Evolutionary conservation across 192 early-diverging fungal genomes (phyloP).

Genomic region (Coemansia sp.): DNA sequence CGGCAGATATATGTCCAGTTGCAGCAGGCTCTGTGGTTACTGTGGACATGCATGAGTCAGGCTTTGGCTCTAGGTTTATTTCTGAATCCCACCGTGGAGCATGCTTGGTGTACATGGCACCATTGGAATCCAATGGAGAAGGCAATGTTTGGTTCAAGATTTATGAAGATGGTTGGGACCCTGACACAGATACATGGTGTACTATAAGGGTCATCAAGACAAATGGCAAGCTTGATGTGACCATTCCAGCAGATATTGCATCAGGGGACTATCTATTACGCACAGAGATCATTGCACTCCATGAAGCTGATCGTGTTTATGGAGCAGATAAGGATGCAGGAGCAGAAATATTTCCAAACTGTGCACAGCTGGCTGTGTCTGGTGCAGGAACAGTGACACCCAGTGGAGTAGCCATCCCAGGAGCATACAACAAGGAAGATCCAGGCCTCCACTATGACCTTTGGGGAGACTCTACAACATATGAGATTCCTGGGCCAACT

Average conservation of each 20-base stretch:
- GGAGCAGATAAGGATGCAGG: constrained; percentile 10
- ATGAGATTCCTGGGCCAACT: constrained; percentile 29
- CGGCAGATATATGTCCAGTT: constrained; percentile 11
- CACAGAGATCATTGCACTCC: constrained; percentile 34
- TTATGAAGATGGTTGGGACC: constrained; percentile 24
- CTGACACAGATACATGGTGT: constrained; percentile 23
- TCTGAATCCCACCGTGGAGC: constrained; percentile 23
- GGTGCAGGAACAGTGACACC: constrained; percentile 17
- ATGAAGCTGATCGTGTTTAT: constrained; percentile 18
- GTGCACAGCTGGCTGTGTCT: constrained; percentile 26
- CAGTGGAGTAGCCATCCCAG: constrained; percentile 14
- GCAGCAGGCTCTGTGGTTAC: constrained; percentile 20
- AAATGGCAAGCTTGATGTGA: constrained; percentile 28
- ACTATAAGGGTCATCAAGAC: constrained; percentile 19
- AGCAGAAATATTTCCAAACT: constrained; percentile 34
- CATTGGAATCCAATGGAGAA: constrained; percentile 14
- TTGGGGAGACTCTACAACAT: constrained; percentile 9
- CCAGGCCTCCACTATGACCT: constrained; percentile 26
- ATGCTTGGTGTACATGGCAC: constrained; percentile 27
- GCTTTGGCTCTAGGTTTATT: constrained; percentile 5
- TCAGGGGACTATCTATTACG: constrained; percentile 33
- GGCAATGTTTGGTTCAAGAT: constrained; percentile 29
- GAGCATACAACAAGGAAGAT: constrained; percentile 16
- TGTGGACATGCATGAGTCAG: constrained; percentile 21
- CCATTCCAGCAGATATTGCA: constrained; percentile 28